Conservation (phyloP, 495 filamentous ascomycete species). For the Penicillium robsamsonii region DNA sequence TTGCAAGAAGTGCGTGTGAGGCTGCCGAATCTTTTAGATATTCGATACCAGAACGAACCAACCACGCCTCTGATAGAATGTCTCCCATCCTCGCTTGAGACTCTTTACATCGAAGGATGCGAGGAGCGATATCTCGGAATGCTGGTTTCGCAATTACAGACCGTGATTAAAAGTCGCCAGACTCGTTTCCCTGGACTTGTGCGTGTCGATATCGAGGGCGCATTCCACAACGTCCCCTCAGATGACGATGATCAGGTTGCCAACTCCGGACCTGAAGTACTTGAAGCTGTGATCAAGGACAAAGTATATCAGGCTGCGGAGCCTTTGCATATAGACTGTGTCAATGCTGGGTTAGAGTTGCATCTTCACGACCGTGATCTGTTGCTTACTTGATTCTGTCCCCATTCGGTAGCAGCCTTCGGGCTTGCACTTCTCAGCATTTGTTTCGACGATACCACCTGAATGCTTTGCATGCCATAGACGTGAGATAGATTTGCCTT, state of each 20-base stretch:
- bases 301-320: conserved; percentile 30
- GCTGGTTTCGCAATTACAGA: conserved; percentile 28
- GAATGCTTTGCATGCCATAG: conserved; percentile 1
- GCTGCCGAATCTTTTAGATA: conserved; percentile 35
- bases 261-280: neutral
- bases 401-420: neutral
- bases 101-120: conserved; percentile 34
- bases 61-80: conserved; percentile 22
- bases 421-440: neutral
- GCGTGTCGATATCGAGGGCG: conserved; percentile 33
- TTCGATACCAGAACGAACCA: conserved; percentile 29
- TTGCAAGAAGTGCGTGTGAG: conserved; percentile 38
- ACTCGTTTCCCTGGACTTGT: conserved; percentile 19
- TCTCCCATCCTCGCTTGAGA: conserved; percentile 32
- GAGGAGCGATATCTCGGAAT: conserved; percentile 30
- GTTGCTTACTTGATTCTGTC: neutral
- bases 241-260: conserved; percentile 6
- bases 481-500: conserved; percentile 2
- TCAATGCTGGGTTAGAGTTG: conserved; percentile 25
- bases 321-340: conserved; percentile 25
- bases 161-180: conserved; percentile 24
- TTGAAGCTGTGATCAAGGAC: conserved; percentile 21
- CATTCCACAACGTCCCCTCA: conserved; percentile 27
- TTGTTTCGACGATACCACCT: conserved; percentile 5
- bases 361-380: conserved; percentile 32